phyloP scores from a whole-genome alignment of 2,329 filamentous ascomycete species.

The Aspergillus hortae region DNA sequence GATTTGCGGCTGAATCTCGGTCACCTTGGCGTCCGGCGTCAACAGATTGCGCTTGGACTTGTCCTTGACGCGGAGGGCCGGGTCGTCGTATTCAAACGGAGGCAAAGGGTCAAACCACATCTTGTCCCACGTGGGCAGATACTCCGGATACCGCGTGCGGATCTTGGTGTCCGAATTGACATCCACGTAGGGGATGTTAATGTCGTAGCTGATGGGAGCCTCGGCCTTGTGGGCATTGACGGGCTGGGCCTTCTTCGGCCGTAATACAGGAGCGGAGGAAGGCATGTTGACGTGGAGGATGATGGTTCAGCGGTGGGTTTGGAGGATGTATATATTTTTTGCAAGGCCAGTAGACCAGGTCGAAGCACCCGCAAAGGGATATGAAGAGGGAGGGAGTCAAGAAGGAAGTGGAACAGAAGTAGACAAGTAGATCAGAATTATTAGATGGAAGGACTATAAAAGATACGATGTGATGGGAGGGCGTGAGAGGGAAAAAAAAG shows the following conservation, averaged over 20 bases:
- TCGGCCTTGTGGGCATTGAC: constrained; percentile 25
- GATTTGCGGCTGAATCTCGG: constrained; percentile 42
- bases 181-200: constrained; percentile 48
- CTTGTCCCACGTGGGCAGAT: constrained; percentile 47
- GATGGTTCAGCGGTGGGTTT: background rate
- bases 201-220: constrained; percentile 43
- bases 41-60: constrained; percentile 38
- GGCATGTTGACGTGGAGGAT: constrained; percentile 22
- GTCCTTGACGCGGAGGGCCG: constrained; percentile 44
- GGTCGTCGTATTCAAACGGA: constrained; percentile 45
- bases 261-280: constrained; percentile 28
- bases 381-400: background rate
- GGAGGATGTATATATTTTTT: background rate
- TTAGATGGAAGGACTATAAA: no score
- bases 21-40: constrained; percentile 26
- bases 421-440: background rate
- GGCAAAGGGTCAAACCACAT: constrained; percentile 46
- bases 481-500: constrained; percentile 3
- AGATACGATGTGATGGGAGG: background rate
- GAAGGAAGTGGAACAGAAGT: background rate
- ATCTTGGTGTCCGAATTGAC: constrained; percentile 36
- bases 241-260: constrained; percentile 23
- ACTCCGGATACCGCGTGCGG: constrained; percentile 42
- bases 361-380: background rate
- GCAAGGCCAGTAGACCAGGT: background rate